Evolutionary conservation across 164 flowering plant genomes (phyloP).

Genomic region (Vitis rupestris): DNA sequence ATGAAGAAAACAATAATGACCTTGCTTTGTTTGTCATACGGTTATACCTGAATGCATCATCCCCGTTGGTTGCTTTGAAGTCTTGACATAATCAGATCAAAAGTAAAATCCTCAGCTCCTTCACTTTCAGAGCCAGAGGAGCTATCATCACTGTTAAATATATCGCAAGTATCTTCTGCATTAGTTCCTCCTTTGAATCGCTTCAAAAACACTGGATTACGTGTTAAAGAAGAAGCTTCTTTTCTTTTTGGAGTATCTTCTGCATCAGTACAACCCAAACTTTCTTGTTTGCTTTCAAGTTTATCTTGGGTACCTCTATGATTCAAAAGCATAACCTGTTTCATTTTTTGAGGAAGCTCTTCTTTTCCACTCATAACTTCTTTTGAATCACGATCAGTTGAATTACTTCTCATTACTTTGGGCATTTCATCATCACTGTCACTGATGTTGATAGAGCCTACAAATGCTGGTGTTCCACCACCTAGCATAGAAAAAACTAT

Average conservation of each 20-base stretch:
- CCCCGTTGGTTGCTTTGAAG: too few species aligned
- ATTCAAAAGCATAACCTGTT: too few species aligned
- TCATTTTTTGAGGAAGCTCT: background rate
- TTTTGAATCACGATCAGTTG: background rate
- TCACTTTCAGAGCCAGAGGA: background rate
- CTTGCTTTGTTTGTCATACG: too few species aligned
- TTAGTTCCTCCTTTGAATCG: background rate
- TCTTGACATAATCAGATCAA: background rate
- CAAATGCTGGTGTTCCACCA: background rate
- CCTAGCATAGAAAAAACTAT: background rate
- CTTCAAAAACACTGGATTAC: background rate
- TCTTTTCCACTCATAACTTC: background rate
- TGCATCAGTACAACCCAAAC: background rate
- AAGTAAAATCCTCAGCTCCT: background rate
- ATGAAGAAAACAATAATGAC: too few species aligned
- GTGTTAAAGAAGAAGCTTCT: too few species aligned
- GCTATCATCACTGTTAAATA: conserved; percentile 1
- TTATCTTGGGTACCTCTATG: too few species aligned
- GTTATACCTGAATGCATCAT: too few species aligned
- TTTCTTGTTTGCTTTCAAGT: too few species aligned
- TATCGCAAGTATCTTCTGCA: background rate
- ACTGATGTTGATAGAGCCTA: conserved; percentile 1
- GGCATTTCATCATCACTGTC: conserved; percentile 19
- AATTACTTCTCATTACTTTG: too few species aligned
- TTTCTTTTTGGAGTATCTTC: background rate